Evolutionary conservation across 345 rosid genomes (phyloP).

Genomic region (Hypericum androsaemum): DNA sequence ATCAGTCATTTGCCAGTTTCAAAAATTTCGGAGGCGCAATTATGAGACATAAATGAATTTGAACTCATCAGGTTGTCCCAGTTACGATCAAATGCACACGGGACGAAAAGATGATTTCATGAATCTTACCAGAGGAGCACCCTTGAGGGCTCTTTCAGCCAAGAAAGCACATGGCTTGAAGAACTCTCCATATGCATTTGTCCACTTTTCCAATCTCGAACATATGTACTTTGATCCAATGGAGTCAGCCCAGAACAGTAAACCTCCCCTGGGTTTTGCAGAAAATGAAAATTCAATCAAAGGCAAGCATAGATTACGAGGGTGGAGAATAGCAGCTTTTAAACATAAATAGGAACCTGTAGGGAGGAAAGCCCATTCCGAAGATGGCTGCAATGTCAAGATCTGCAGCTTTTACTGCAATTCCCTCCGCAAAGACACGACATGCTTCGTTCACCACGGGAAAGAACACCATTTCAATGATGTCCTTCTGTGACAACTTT

Average conservation of each 20-base stretch:
- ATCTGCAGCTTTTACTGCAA: constrained; percentile 88
- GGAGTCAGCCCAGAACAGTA: constrained; percentile 92
- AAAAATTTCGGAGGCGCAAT: no score
- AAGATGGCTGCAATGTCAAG: constrained; percentile 76
- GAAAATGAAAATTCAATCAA: background rate
- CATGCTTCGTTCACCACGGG: constrained; percentile 97
- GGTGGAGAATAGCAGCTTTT: background rate
- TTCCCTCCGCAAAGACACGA: constrained; percentile 81
- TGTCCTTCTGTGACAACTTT: constrained; percentile 66
- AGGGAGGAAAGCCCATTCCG: constrained; percentile 98
- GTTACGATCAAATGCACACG: no score
- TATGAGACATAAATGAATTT: no score
- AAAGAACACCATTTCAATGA: constrained; percentile 85
- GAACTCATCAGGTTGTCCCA: no score
- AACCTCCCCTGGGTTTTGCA: constrained; percentile 53
- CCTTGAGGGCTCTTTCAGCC: constrained; percentile 62
- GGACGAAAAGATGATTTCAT: no score
- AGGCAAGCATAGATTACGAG: background rate
- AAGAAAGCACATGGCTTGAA: constrained; percentile 88
- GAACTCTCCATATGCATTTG: constrained; percentile 65
- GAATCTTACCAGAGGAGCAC: constrained; percentile 32
- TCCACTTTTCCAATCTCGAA: constrained; percentile 76
- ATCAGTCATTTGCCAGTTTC: background rate
- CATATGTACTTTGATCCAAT: constrained; percentile 59
- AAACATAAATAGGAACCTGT: constrained; percentile 42